Conservation (phyloP, 169 alveolate genomes). For the Theileria sp. region DNA sequence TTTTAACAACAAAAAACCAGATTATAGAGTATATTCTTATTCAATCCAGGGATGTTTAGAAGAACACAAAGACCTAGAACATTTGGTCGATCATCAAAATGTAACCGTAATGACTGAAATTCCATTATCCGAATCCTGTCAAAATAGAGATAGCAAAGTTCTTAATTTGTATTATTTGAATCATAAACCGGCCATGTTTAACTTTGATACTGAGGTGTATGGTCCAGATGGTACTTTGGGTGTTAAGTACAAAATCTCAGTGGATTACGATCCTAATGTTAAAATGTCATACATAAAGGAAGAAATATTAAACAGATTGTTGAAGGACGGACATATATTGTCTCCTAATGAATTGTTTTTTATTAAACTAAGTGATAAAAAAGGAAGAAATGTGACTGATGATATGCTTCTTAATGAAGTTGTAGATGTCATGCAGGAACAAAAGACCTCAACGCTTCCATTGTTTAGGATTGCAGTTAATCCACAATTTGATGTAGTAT, state of each 20-base stretch:
- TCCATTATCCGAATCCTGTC: conserved; percentile 54
- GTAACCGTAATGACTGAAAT: conserved; percentile 13
- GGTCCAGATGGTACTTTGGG: conserved; percentile 53
- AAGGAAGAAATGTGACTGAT: conserved; percentile 35
- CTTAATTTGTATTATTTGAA: conserved; percentile 56
- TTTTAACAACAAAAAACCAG: conserved; percentile 20
- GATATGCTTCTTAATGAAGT: conserved; percentile 26
- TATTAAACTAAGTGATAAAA: conserved; percentile 21
- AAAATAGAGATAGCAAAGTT: conserved; percentile 40
- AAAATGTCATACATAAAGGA: conserved; percentile 44
- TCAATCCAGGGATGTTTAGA: conserved; percentile 57
- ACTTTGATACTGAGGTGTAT: conserved; percentile 39
- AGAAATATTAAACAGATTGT: conserved; percentile 29
- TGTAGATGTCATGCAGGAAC: conserved; percentile 55
- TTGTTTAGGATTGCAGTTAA: conserved; percentile 27
- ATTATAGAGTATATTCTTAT: conserved; percentile 49
- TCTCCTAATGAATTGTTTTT: conserved; percentile 52
- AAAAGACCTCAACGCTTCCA: conserved; percentile 34
- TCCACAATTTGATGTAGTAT: conserved; percentile 47
- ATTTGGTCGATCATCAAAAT: conserved; percentile 27
- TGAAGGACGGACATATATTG: conserved; percentile 52
- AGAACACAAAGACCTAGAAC: conserved; percentile 35
- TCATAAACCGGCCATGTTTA: conserved; percentile 41
- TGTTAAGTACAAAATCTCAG: conserved; percentile 28
- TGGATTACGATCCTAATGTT: conserved; percentile 35